Evolutionary conservation across 306 rosid genomes (phyloP), one percentile per base, ranked within the genome.

Genomic region (Rosa chinensis): DNA sequence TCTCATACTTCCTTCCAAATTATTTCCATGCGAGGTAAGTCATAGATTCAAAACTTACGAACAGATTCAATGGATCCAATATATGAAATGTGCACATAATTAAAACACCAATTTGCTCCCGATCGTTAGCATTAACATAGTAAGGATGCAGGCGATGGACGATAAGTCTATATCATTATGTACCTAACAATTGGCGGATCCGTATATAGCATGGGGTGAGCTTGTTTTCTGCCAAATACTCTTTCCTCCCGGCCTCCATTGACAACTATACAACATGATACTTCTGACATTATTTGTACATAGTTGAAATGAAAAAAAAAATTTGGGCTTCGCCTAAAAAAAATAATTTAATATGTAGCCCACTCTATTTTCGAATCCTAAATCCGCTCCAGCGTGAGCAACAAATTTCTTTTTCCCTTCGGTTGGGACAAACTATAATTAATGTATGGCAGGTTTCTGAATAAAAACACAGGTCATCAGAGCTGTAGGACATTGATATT

Each of bases 1-100:
- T 32, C 37, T 32, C 37, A 86, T 78, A 42, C 2, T 76, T 78
- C 90, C 90, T 64, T 78, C 50, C 0, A 86, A 73, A 64, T 53
- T 73, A 74, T 86, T 84, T 0, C 4, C 16, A 2, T 64, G 45
- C 0, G 84, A 8, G 40, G 2, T 2, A 44, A 86, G 81, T 18
- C n/a, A 84, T 32, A 32, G 37, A 32, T 32, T 32, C 37, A 32
- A 32, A 32, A 32, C 37, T 32, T 32, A 32, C 3, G 37, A 32
- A 32, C 37, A 32, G 3, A 32, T 32, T 32, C 37, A 32, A 28
- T 28, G 32, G 32, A 28, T 28, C 32, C 1, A 28, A 32, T 32
- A 32, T 32, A 32, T 47, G 5, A 47, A 14, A 47, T 47, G 52
- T 32, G 37, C 37, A 32, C 37, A 32, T 32, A 32, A 11, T 53